Conservation (phyloP, 805 yeast species). For the Wickerhamiella kazuoi region DNA sequence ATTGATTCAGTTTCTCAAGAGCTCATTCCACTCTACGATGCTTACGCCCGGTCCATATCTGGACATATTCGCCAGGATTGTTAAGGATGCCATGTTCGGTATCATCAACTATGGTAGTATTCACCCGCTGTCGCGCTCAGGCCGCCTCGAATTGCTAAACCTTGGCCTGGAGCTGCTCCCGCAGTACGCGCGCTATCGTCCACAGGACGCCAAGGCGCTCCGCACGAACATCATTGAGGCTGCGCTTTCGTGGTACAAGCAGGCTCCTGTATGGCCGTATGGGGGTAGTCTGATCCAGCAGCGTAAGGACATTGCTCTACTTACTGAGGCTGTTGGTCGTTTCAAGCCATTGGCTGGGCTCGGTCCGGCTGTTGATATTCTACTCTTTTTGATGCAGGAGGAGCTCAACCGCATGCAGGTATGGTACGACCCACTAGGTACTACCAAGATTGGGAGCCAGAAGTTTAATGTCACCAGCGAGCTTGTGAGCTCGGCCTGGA, state of each 20-base stretch:
- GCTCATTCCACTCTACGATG: constrained; percentile 64
- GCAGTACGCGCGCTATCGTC: constrained; percentile 34
- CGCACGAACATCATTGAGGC: constrained; percentile 42
- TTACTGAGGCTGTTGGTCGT: constrained; percentile 33
- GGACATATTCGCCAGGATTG: constrained; percentile 46
- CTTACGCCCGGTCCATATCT: constrained; percentile 45
- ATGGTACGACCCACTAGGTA: constrained; percentile 51
- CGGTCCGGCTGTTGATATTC: constrained; percentile 21
- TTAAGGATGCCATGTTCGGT: constrained; percentile 28
- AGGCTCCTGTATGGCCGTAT: constrained; percentile 50
- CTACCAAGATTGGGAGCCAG: constrained; percentile 1
- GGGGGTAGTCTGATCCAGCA: constrained; percentile 65
- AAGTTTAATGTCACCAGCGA: constrained; percentile 11
- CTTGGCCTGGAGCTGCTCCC: constrained; percentile 49
- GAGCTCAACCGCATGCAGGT: constrained; percentile 56
- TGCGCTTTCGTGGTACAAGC: constrained; percentile 62
- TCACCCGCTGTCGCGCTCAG: constrained; percentile 66
- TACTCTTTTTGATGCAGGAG: constrained; percentile 49
- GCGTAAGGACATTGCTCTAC: constrained; percentile 45
- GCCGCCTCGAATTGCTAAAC: constrained; percentile 54
- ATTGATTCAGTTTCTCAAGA: constrained; percentile 48
- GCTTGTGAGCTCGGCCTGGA: constrained; percentile 40
- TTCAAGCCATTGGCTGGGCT: constrained; percentile 11
- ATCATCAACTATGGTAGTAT: constrained; percentile 41
- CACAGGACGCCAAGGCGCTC: constrained; percentile 27